These are phyloP conservation scores for Aspergillus unguis DNA, from an alignment of 2,329 filamentous ascomycete genomes.

Conservation along the genomic window DNA sequence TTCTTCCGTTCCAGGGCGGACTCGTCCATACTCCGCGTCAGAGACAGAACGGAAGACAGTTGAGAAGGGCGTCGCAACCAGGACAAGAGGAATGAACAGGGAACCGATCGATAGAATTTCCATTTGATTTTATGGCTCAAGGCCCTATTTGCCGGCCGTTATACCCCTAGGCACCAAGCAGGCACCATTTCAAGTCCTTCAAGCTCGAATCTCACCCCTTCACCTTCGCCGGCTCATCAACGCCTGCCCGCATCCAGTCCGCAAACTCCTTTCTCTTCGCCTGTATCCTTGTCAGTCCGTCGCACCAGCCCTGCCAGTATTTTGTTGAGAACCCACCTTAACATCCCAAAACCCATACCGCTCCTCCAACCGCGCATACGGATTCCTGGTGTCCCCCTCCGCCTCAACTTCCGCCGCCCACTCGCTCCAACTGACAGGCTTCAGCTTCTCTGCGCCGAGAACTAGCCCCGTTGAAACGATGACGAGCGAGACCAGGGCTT, in stretches of 20 bases:
- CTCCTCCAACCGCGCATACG: conserved; percentile 74
- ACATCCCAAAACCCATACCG: conserved; percentile 85
- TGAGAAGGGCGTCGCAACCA: too few relatives aligned
- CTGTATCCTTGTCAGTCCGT: conserved; percentile 25
- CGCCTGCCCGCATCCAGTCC: conserved; percentile 60
- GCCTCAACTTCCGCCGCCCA: conserved; percentile 70
- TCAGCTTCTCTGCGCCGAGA: conserved; percentile 69
- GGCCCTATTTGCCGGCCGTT: neutral
- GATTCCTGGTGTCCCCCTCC: conserved; percentile 68
- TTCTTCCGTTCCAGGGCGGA: too few relatives aligned
- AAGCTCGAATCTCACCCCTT: neutral
- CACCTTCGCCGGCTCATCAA: conserved; percentile 19
- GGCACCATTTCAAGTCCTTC: neutral
- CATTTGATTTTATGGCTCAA: neutral
- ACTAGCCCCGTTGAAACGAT: conserved; percentile 83
- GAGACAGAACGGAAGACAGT: too few relatives aligned
- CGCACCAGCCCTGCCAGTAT: conserved; percentile 14
- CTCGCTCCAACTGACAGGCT: conserved; percentile 83
- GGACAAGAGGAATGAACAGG: neutral
- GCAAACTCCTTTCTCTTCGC: conserved; percentile 71
- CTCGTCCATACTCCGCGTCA: too few relatives aligned
- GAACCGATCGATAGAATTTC: neutral
- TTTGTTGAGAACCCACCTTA: conserved; percentile 52
- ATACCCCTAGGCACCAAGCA: neutral
- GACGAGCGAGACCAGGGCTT: conserved; percentile 76